phyloP scores from a whole-genome alignment of 1,284 basidiomycete genomes.

The Cutaneotrichosporon sp. region DNA sequence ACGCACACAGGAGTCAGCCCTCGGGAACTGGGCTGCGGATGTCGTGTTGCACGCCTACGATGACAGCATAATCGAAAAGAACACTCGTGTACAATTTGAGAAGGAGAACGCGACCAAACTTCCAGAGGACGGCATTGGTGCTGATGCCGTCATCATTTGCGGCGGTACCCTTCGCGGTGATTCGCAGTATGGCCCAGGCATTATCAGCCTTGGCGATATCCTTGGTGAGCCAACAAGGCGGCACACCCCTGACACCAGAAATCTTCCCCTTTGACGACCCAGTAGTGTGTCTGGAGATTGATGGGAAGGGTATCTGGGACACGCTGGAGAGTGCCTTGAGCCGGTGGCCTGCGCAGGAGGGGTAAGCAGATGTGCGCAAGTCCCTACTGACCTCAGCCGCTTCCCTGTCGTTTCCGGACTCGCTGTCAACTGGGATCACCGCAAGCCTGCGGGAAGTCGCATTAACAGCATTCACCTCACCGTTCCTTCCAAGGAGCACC shows the following conservation, averaged over 20 bases:
- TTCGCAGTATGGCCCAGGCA: conserved; percentile 73
- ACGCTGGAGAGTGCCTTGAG: conserved; percentile 68
- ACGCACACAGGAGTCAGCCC: conserved; percentile 62
- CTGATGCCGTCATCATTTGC: conserved; percentile 71
- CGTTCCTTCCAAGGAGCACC: conserved; percentile 26
- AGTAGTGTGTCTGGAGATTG: conserved; percentile 69
- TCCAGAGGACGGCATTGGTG: conserved; percentile 34
- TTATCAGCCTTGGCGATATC: conserved; percentile 69
- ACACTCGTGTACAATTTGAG: conserved; percentile 15
- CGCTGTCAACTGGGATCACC: conserved; percentile 80
- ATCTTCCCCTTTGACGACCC: conserved; percentile 88
- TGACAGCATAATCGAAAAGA: conserved; percentile 55
- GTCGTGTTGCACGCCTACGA: conserved; percentile 80
- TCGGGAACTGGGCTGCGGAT: conserved; percentile 87
- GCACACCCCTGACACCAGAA: conserved; percentile 50
- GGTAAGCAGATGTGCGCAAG: conserved; percentile 51
- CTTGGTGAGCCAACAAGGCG: conserved; percentile 25
- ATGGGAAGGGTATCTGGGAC: conserved; percentile 75
- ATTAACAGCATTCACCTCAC: conserved; percentile 66
- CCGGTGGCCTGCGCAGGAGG: conserved; percentile 86
- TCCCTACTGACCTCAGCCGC: conserved; percentile 54
- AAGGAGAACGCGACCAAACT: conserved; percentile 8
- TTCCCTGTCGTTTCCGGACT: conserved; percentile 87
- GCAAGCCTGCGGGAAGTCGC: conserved; percentile 59
- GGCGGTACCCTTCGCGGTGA: conserved; percentile 86